Evolutionary conservation across 176 grass and related monocot genomes (phyloP).

Genomic region (Hsuehochloa calcarea): DNA sequence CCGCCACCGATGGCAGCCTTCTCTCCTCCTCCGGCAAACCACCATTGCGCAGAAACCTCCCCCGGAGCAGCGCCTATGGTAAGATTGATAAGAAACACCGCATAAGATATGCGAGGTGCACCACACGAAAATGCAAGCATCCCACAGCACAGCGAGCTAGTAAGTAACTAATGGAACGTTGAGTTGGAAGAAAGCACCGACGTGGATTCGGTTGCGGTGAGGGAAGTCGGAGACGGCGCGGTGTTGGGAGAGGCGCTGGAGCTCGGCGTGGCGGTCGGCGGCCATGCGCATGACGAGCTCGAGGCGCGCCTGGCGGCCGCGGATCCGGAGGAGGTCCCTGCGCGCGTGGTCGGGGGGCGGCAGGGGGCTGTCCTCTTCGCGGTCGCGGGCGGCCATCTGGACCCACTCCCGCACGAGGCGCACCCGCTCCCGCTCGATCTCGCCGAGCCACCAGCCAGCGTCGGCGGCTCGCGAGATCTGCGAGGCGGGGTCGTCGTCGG

Average conservation of each 20-base stretch:
- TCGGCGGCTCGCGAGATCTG: slow-evolving; percentile 34
- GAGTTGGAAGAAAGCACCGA: background rate
- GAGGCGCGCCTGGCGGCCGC: slow-evolving; percentile 80
- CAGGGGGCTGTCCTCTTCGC: slow-evolving; percentile 35
- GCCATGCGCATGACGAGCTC: slow-evolving; percentile 90
- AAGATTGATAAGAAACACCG: background rate
- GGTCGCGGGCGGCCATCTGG: slow-evolving; percentile 57
- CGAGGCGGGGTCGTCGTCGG: slow-evolving; percentile 11
- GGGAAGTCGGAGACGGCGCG: slow-evolving; percentile 66
- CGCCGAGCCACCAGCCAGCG: slow-evolving; percentile 44
- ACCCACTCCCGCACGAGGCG: slow-evolving; percentile 55
- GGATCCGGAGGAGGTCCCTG: slow-evolving; percentile 64
- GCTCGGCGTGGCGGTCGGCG: slow-evolving; percentile 76
- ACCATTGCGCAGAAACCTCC: slow-evolving; percentile 71
- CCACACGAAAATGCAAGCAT: background rate
- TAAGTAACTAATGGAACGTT: slow-evolving; percentile 22
- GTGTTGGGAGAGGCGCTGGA: slow-evolving; percentile 55
- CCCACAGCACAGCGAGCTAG: background rate
- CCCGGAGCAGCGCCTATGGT: slow-evolving; percentile 65
- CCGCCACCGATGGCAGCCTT: slow-evolving; percentile 60
- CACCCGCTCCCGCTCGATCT: slow-evolving; percentile 34
- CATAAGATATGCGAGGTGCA: background rate
- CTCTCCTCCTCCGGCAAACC: slow-evolving; percentile 44
- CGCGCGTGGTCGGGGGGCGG: slow-evolving; percentile 38
- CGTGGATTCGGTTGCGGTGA: slow-evolving; percentile 89